Conservation (phyloP, 169 alveolate species). For the Plasmodium blacklocki region DNA sequence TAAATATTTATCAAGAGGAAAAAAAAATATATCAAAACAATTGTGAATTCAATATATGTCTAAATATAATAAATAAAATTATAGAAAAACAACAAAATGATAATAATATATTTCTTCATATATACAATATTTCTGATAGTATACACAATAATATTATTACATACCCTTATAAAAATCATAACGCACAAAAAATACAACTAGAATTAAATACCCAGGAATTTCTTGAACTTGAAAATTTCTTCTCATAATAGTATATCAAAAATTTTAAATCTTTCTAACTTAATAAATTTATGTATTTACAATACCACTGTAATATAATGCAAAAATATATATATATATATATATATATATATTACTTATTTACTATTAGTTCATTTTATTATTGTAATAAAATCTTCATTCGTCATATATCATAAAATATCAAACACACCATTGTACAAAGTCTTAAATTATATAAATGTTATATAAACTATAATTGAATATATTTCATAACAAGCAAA, state of each 20-base stretch:
- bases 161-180: constrained; percentile 1
- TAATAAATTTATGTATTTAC: neutral
- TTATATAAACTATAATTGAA: too few relatives aligned
- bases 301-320: neutral
- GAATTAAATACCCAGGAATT: constrained; percentile 71
- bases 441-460: too few relatives aligned
- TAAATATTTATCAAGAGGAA: neutral
- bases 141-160: neutral
- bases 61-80: constrained; percentile 39
- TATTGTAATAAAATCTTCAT: too few relatives aligned
- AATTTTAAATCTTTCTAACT: neutral
- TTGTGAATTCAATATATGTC: neutral
- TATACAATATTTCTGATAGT: neutral
- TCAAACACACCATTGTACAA: too few relatives aligned
- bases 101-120: neutral
- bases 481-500: too few relatives aligned
- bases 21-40: constrained; percentile 1
- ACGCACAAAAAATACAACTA: constrained; percentile 24
- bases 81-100: constrained; percentile 39
- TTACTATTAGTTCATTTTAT: neutral
- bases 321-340: neutral
- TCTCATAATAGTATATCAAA: constrained; percentile 9
- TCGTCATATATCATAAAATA: too few relatives aligned
- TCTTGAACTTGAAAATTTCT: constrained; percentile 60
- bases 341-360: neutral